These are phyloP conservation scores for Grosmannia clavigera DNA, from an alignment of 2,329 filamentous ascomycete species.

Conservation along the genomic window DNA sequence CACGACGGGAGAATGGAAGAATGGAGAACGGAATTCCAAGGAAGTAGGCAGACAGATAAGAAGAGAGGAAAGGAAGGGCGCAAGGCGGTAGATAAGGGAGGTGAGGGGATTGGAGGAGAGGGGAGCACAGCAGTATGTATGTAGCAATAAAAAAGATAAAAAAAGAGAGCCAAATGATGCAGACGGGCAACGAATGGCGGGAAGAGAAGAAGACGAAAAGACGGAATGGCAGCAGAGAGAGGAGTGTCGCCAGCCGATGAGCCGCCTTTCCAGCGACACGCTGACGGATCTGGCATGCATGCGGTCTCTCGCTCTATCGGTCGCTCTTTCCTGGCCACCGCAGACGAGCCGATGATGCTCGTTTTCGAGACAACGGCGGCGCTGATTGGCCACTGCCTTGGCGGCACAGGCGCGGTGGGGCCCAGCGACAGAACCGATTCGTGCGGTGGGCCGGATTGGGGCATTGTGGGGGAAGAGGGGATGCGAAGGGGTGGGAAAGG, in stretches of 20 bases:
- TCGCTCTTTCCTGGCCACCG: conserved; percentile 1
- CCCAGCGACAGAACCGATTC: neutral
- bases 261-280: neutral
- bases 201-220: neutral
- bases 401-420: neutral
- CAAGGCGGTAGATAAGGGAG: no score
- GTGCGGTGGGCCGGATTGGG: neutral
- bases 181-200: neutral
- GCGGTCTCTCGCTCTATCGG: neutral
- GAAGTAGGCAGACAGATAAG: no score
- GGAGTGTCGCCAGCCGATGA: no score
- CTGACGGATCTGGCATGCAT: no score
- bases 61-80: no score
- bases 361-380: neutral
- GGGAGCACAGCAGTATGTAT: no score
- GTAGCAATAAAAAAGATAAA: neutral
- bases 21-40: no score
- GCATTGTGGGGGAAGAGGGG: conserved; percentile 1
- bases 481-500: neutral
- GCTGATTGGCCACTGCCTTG: neutral
- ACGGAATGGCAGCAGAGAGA: neutral
- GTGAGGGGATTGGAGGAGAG: no score
- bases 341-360: neutral
- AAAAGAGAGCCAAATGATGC: neutral
- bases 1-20: no score